Evolutionary conservation across 768 basidiomycete species (phyloP).

Genomic region (Candolleomyces efflorescens): DNA sequence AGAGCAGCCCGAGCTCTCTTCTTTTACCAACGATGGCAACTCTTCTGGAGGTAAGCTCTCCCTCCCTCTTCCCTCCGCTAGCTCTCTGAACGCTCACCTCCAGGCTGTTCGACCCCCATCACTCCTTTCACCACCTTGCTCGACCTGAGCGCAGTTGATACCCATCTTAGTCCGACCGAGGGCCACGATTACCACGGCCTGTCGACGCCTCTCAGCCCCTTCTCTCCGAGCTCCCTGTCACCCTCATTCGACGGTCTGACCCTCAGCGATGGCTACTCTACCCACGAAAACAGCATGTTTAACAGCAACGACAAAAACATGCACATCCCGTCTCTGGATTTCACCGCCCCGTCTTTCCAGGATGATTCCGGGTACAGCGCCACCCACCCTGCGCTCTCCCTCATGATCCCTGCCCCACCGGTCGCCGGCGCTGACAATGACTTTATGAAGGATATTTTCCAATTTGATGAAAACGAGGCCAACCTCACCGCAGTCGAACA

Average conservation of each 20-base stretch:
- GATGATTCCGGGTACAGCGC: neutral
- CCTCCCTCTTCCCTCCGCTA: neutral
- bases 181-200: neutral
- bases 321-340: neutral
- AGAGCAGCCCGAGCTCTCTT: neutral
- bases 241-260: neutral
- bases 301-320: neutral
- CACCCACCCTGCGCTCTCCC: neutral
- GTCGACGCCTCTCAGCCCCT: neutral
- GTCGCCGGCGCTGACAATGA: neutral
- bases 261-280: neutral
- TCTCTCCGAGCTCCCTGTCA: neutral
- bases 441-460: neutral
- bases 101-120: constrained; percentile 7
- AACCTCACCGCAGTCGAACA: neutral
- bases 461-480: neutral
- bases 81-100: neutral
- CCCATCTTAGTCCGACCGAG: neutral
- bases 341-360: neutral
- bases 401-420: too few species aligned
- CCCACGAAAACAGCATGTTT: neutral
- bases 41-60: constrained; percentile 7
- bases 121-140: neutral
- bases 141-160: constrained; percentile 2
- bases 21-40: neutral